Percentiles rank a stretch among this genome's conserved stretches.
These are phyloP conservation scores for Sporothrix dimorphospora DNA, from an alignment of 2,329 filamentous ascomycete species.

Conservation along the genomic window DNA sequence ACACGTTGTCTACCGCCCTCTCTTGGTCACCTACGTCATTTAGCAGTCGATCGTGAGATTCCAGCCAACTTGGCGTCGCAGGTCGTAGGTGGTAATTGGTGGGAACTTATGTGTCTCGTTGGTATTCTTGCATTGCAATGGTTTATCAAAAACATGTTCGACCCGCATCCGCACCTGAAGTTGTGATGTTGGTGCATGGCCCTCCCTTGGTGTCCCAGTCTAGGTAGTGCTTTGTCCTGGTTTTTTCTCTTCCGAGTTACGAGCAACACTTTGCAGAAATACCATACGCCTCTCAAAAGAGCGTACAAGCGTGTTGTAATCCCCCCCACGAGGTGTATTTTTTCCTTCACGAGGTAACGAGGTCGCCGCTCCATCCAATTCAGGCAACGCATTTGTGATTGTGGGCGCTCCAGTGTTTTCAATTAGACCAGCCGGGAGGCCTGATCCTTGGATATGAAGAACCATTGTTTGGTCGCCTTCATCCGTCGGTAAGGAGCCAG, in stretches of 20 bases:
- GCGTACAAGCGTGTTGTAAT: conserved; percentile 56
- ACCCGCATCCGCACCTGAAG: too few species aligned
- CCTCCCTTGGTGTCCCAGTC: too few species aligned
- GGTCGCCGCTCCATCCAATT: too few species aligned
- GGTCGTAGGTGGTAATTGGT: too few species aligned
- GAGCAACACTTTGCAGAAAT: conserved; percentile 57
- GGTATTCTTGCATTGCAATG: too few species aligned
- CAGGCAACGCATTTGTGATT: neutral
- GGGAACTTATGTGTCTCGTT: too few species aligned
- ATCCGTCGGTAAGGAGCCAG: conserved; percentile 39
- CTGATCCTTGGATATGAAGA: conserved; percentile 62
- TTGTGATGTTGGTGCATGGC: too few species aligned
- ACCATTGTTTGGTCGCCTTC: conserved; percentile 53
- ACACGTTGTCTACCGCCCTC: too few species aligned
- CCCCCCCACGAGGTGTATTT: conserved; percentile 37
- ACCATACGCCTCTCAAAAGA: conserved; percentile 63
- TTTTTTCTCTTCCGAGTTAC: conserved; percentile 49
- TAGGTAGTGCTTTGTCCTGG: neutral
- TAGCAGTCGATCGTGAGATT: too few species aligned
- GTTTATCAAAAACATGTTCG: too few species aligned
- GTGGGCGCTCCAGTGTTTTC: neutral
- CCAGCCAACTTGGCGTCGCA: too few species aligned
- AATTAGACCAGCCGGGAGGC: neutral
- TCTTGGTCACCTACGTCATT: too few species aligned
- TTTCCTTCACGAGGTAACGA: neutral